phyloP scores from a whole-genome alignment of 768 basidiomycete genomes.

The Stropharia rugosoannulata region DNA sequence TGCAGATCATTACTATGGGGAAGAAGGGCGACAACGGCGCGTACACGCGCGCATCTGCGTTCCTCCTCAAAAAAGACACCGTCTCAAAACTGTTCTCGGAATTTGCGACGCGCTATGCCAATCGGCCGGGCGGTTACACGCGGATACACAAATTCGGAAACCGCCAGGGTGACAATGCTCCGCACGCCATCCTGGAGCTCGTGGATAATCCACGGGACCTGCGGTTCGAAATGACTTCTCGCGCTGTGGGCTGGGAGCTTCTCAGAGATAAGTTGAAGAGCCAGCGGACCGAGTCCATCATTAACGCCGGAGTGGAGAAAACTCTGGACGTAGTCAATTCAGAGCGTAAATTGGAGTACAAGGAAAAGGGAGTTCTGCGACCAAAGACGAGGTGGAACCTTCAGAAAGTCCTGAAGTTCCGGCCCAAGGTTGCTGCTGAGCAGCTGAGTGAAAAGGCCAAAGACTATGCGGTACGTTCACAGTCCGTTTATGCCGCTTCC shows the following conservation, averaged over 20 bases:
- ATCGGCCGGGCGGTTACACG: slow-evolving; percentile 91
- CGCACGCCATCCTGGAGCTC: slow-evolving; percentile 88
- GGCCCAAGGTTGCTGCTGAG: slow-evolving; percentile 41
- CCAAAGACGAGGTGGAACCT: slow-evolving; percentile 73
- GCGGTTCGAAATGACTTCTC: slow-evolving; percentile 84
- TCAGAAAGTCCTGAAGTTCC: slow-evolving; percentile 68
- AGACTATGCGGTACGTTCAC: slow-evolving; percentile 61
- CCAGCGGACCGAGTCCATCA: slow-evolving; percentile 42
- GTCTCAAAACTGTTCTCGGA: slow-evolving; percentile 83
- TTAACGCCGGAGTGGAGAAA: slow-evolving; percentile 49
- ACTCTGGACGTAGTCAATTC: slow-evolving; percentile 45
- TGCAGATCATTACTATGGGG: slow-evolving; percentile 86
- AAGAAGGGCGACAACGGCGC: slow-evolving; percentile 78
- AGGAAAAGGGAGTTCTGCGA: slow-evolving; percentile 45
- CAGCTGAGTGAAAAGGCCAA: slow-evolving; percentile 57
- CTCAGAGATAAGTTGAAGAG: slow-evolving; percentile 52
- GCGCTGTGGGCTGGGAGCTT: slow-evolving; percentile 84
- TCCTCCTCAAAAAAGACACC: slow-evolving; percentile 70
- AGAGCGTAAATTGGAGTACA: slow-evolving; percentile 41
- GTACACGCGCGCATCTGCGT: slow-evolving; percentile 71
- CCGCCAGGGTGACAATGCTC: slow-evolving; percentile 90
- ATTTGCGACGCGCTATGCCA: slow-evolving; percentile 77
- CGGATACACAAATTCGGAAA: slow-evolving; percentile 91
- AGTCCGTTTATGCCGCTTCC: neutral
- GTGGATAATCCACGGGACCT: slow-evolving; percentile 93